These are phyloP conservation scores for Vitis hybrid DNA, from an alignment of 177 flowering plant genomes.

Conservation along the genomic window DNA sequence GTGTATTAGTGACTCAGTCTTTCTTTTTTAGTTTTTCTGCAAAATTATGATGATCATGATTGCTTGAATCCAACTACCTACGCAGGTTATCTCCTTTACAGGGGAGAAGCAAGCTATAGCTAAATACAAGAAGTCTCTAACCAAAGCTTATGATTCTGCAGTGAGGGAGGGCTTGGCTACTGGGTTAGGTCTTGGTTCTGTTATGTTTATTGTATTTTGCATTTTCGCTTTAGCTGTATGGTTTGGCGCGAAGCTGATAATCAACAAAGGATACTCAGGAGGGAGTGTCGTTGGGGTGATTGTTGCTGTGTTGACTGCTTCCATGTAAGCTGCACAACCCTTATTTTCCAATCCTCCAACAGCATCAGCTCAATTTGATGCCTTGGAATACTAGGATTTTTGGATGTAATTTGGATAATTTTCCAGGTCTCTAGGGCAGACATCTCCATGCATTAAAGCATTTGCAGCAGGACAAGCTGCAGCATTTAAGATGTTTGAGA, in stretches of 20 bases:
- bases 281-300: constrained; percentile 38
- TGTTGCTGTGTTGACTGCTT: constrained; percentile 34
- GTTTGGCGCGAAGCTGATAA: constrained; percentile 38
- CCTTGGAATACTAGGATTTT: too few species aligned
- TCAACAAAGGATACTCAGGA: constrained; percentile 31
- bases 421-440: constrained; percentile 50
- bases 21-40: too few species aligned
- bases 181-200: constrained; percentile 33
- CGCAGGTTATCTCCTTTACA: constrained; percentile 45
- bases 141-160: constrained; percentile 29
- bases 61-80: not conserved
- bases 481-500: constrained; percentile 59
- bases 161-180: constrained; percentile 30
- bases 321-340: constrained; percentile 23
- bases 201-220: constrained; percentile 17
- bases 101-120: constrained; percentile 40
- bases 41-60: too few species aligned
- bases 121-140: constrained; percentile 26
- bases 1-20: not conserved
- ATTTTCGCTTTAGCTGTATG: constrained; percentile 41
- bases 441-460: constrained; percentile 52
- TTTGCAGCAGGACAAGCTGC: constrained; percentile 64
- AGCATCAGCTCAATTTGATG: too few species aligned
- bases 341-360: not conserved
- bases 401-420: not conserved